Evolutionary conservation across 768 basidiomycete genomes (phyloP).

Genomic region (Pleurotus cornucopiae): DNA sequence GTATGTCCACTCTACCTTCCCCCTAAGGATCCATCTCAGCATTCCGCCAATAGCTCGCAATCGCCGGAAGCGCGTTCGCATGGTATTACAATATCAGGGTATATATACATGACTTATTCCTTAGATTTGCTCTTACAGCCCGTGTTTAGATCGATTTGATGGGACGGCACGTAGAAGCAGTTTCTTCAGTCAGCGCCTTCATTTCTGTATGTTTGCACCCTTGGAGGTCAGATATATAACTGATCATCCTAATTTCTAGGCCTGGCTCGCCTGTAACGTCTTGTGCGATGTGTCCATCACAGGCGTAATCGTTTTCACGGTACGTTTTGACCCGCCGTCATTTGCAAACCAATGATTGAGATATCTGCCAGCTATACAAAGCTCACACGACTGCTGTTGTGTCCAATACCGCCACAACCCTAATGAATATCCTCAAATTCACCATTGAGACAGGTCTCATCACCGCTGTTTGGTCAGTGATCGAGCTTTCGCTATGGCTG

Average conservation of each 20-base stretch:
- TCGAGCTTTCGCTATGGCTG: conserved; percentile 9
- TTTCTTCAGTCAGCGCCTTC: neutral
- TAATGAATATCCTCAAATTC: neutral
- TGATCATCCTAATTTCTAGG: neutral
- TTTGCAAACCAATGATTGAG: neutral
- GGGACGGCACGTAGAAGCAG: too few species aligned
- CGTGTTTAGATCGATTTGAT: neutral
- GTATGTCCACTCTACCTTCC: neutral
- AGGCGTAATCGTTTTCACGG: conserved; percentile 8
- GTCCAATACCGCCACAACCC: neutral
- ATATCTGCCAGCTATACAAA: neutral
- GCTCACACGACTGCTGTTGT: neutral
- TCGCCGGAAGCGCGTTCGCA: neutral
- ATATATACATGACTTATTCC: neutral
- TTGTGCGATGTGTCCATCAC: conserved; percentile 13
- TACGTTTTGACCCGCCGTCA: neutral
- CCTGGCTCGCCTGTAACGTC: conserved; percentile 11
- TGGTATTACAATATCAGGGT: neutral
- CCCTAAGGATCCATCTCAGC: neutral
- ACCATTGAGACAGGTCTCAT: conserved; percentile 12
- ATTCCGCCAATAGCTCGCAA: neutral
- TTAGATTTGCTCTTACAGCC: too few species aligned
- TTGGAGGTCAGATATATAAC: neutral
- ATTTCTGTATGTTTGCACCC: neutral
- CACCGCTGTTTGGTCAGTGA: conserved; percentile 7